Percentiles rank a stretch among this genome's conserved stretches.
Conservation (phyloP, 1,139 yeast genomes). For the Lodderomyces pseudojiufengensis region DNA sequence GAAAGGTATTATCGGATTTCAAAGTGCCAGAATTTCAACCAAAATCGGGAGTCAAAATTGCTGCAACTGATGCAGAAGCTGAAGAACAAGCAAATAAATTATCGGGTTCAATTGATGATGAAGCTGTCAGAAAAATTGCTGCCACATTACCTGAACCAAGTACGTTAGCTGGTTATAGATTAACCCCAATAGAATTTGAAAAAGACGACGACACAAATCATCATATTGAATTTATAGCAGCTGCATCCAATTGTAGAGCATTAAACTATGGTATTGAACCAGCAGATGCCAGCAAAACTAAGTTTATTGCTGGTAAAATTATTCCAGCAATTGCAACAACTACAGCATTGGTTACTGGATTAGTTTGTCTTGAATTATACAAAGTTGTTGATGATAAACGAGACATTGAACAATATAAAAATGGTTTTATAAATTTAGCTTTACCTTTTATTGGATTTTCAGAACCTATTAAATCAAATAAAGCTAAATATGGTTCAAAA, state of each 20-base stretch:
- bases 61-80: conserved; percentile 84
- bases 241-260: conserved; percentile 96
- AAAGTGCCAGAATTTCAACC: conserved; percentile 56
- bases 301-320: conserved; percentile 87
- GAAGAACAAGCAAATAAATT: conserved; percentile 63
- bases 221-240: conserved; percentile 94
- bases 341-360: conserved; percentile 92
- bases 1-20: conserved; percentile 48
- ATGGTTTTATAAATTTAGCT: conserved; percentile 91
- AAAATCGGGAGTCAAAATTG: conserved; percentile 71
- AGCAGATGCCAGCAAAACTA: conserved; percentile 73
- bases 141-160: conserved; percentile 86
- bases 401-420: conserved; percentile 84
- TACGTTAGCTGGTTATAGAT: conserved; percentile 81
- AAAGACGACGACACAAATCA: conserved; percentile 96
- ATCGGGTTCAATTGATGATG: conserved; percentile 54
- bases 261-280: conserved; percentile 81
- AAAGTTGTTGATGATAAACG: conserved; percentile 75
- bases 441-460: conserved; percentile 95
- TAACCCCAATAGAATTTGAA: conserved; percentile 87
- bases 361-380: conserved; percentile 86
- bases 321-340: conserved; percentile 99
- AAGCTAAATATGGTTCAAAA: conserved; percentile 77
- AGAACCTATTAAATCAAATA: conserved; percentile 86
- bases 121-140: conserved; percentile 56